Conservation (phyloP, 2,329 filamentous ascomycete genomes). For the Alternaria triticimaculans region DNA sequence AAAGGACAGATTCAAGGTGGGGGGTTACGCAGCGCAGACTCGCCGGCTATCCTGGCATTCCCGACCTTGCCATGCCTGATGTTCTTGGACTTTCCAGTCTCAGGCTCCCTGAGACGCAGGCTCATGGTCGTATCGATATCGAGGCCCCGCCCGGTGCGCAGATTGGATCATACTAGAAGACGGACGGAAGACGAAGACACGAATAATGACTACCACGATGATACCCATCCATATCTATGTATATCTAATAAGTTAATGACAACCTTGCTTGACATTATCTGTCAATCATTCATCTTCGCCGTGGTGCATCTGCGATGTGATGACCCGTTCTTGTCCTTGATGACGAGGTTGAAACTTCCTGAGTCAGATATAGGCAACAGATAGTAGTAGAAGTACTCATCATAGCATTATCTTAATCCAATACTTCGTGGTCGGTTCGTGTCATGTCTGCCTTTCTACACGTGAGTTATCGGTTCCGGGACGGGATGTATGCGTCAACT, state of each 20-base stretch:
- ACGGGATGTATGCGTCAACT: background rate
- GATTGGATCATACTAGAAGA: background rate
- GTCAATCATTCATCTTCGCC: background rate
- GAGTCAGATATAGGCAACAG: background rate
- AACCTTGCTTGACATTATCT: background rate
- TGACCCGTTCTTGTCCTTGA: background rate
- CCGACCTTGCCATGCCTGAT: too few species aligned
- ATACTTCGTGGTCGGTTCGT: background rate
- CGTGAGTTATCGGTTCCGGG: background rate
- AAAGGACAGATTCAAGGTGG: too few species aligned
- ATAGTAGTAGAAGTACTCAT: background rate
- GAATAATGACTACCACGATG: background rate
- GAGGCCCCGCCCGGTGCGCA: background rate
- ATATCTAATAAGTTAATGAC: background rate
- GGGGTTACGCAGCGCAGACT: background rate
- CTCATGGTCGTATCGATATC: background rate
- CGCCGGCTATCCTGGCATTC: too few species aligned
- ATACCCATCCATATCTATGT: background rate
- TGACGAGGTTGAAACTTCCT: background rate
- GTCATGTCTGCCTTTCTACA: background rate
- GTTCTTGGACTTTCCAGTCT: too few species aligned
- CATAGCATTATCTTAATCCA: background rate
- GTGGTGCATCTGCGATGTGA: background rate
- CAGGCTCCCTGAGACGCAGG: background rate
- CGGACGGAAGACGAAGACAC: background rate